Evolutionary conservation across 2,329 filamentous ascomycete species (phyloP), one percentile per base, ranked within the genome.

Genomic region (Ampelomyces quisqualis): DNA sequence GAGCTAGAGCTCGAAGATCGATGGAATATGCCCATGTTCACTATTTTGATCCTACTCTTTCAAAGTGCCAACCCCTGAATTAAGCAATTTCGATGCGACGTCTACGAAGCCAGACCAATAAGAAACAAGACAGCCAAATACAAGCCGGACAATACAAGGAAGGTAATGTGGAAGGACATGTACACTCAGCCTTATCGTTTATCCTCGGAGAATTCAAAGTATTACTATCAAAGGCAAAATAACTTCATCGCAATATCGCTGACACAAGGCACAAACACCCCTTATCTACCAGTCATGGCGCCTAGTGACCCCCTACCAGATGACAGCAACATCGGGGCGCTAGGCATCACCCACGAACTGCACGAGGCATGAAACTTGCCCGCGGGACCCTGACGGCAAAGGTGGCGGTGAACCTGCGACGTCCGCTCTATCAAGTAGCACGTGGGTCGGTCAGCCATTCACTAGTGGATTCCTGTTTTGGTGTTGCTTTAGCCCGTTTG

Each of bases 1-100:
- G 50, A 53, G 38, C 37, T 33, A 4, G 36, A 42, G 38, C 50
- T 53, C 35, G 45, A 31, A 9, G 50, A 51, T 8, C 50, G 42
- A 18, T 43, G 50, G 9, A 53, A 51, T 26, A 53, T 18, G 7
- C 35, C 14, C 14, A 26, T 34, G 9, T 32, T 26, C 20, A 34
- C 37, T 47, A 49, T 51, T 1, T 4, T 38, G 17, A 18, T 19
- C 34, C 35, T 26, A 23, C 18, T 47, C 24, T 31, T 27, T 33
- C 26, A 20, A n/a, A 24, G 9, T 13, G n/a, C 23, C 23, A 31
- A 31, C 6, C 19, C 14, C 17, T 18, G 15, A 29, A 4, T 7
- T 2, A 9, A 7, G 5, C 11, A 17, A 19, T 13, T 4, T 9
- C 15, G 6, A 7, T 14, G 11, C 13, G 14, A 7, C 2, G 14